Base-by-base conservation (phyloP, 2,329 filamentous ascomycete species). In the Aureobasidium vineae region DNA sequence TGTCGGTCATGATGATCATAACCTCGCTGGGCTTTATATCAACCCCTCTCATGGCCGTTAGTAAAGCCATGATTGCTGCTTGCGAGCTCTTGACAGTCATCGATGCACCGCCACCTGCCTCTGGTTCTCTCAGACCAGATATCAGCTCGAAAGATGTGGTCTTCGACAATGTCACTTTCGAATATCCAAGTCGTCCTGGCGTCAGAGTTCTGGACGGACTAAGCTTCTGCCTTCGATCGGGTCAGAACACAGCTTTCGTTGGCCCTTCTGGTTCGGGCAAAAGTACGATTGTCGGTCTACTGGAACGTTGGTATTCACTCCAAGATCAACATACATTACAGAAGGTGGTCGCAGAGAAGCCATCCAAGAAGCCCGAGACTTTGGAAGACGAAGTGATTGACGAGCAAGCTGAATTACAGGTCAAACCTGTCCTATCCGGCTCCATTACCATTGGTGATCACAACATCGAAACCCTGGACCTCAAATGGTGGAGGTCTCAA, bases 251-350 rank as follows among this genome's bases (percentile, higher is more conserved):
- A 98, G 96, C 94, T 64, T 94, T 99, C 70, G 96, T 99, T 63
- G 95, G 95, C 0, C 93, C 95, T 2, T 97, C 92, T 23, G 95
- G 95, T 68, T 94, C 95, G 68, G 95, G 95, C 68, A 99, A 99
- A 79, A 96, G 91, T 1, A 99, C 95, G 0, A 95, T 99, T 40
- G 92, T 92, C 2, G 91, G 91, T 19, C 82, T 99, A 23, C 80
- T 99, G 5, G 82, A 98, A 53, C 87, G 95, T 50, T 99, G 98
- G 79, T 99, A 99, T 76, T 88, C 88, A 53, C 91, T 56, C 3
- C 33, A 10, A 13, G 36, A 40, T 10, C 52, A 56, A 15, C 36
- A 56, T 23, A 40, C 21, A 11, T 10, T 56, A 8, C n/a, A 38
- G n/a, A 15, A 56, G 4, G 52, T 56, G 13, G 36, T 40, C 21